Percentiles rank a stretch among this genome's conserved stretches.
Evolutionary conservation across 208 protist genomes (phyloP).

Genomic region (Leishmania mexicana): DNA sequence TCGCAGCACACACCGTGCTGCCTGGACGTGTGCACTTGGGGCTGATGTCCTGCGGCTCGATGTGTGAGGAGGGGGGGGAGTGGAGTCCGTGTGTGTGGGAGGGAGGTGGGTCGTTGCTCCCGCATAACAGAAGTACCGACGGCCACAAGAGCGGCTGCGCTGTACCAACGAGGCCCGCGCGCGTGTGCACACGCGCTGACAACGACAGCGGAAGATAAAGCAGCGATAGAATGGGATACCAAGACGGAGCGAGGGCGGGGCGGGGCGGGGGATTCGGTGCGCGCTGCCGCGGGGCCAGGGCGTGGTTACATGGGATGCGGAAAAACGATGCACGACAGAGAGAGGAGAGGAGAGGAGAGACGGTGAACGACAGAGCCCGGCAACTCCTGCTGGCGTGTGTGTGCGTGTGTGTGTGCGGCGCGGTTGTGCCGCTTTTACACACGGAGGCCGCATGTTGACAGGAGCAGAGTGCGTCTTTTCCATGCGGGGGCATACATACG

Average conservation of each 20-base stretch:
- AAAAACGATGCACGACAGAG: neutral
- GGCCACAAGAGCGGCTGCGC: neutral
- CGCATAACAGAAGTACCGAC: neutral
- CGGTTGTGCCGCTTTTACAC: neutral
- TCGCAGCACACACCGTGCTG: neutral
- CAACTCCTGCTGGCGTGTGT: neutral
- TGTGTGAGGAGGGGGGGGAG: neutral
- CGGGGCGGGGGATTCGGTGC: neutral
- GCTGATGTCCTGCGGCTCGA: neutral
- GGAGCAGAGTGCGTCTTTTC: neutral
- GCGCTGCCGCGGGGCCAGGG: neutral
- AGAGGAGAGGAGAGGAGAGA: neutral
- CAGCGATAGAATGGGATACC: neutral
- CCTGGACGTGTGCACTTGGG: neutral
- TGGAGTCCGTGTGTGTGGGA: neutral
- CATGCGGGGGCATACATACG: neutral
- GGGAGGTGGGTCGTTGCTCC: neutral
- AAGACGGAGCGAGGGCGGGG: neutral
- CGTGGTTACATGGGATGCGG: neutral
- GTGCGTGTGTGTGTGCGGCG: neutral
- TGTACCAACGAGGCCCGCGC: neutral
- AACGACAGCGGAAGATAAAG: neutral
- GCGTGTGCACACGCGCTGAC: neutral
- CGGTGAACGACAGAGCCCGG: neutral
- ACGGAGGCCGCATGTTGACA: neutral